Evolutionary conservation across 192 early-diverging fungal genomes (phyloP), one percentile per base, ranked within the genome.

Genomic region (Entomortierella chlamydospora): DNA sequence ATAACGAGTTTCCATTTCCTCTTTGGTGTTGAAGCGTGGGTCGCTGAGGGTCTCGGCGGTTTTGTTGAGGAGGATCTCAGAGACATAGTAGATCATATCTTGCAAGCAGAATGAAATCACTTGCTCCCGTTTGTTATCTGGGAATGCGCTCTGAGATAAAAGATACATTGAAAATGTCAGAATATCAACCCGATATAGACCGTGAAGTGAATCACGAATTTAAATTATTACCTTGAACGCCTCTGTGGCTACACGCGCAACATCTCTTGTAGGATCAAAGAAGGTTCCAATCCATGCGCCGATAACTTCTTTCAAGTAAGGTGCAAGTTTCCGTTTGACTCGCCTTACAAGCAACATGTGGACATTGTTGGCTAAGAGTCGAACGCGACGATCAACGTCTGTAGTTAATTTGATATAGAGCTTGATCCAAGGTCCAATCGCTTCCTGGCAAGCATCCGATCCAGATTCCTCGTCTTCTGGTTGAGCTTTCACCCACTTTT

Each of bases 351-450:
- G 64, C 5, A 84, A 72, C 26, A 85, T 61, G 67, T 98, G 94
- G n/a, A 91, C 87, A 49, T 69, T 72, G n/a, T 86, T 84, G 15
- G 92, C 88, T 23, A 83, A 77, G 41, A 91, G 87, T 22, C 97
- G 87, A 23, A 98, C 92, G 15, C 93, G 85, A n/a, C 95, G 87
- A 77, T 98, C 95, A 15, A 90, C 86, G 73, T 99, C 97, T 11
- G 91, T 77, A 10, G 85, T 82, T 15, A 94, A 62, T 53, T 89
- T 90, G 57, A 78, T 84, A 71, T 89, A 96, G 8, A 93, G 56
- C 45, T 83, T 84, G 41, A 90, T 77, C 93, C 93, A 83, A 30
- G 76, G 67, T 60, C 64, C 70, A 62, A 78, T 63, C 2, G 69
- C 61, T 51, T 73, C 61, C 54, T 77, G 68, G 55, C 59, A 69